These are phyloP conservation scores for Cercospora beticola DNA, from an alignment of 2,329 filamentous ascomycete species.

Conservation along the genomic window DNA sequence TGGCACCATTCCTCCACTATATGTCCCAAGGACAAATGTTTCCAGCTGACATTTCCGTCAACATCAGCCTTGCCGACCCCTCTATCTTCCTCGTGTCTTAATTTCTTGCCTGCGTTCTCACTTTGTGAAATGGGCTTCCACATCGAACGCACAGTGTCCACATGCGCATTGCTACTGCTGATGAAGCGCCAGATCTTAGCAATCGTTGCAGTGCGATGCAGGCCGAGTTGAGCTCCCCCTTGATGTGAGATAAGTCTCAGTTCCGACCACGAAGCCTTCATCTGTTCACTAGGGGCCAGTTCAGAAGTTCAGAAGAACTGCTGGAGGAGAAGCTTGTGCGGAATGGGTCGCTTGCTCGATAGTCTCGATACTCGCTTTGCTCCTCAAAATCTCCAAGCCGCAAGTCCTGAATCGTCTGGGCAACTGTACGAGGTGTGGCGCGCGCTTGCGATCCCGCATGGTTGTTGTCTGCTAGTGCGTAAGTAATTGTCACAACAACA, in stretches of 20 bases:
- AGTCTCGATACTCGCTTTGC: not conserved
- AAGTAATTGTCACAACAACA: not conserved
- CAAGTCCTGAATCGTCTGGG: not conserved
- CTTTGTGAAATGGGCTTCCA: not conserved
- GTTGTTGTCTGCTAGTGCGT: not conserved
- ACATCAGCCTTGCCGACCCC: not conserved
- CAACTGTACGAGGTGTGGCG: not conserved
- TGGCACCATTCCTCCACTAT: not conserved
- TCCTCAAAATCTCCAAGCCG: not conserved
- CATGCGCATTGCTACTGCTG: not conserved
- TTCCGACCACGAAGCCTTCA: not conserved
- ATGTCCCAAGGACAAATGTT: not conserved
- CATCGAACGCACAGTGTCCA: not conserved
- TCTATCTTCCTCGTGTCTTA: not conserved
- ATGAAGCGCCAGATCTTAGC: not conserved
- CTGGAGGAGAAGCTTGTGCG: not conserved
- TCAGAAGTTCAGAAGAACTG: not conserved
- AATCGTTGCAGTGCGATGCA: not conserved
- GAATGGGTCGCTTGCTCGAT: conserved; percentile 5
- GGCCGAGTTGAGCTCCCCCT: not conserved
- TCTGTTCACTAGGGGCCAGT: conserved; percentile 10
- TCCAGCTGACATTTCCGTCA: not conserved
- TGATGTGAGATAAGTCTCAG: not conserved
- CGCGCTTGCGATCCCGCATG: not conserved
- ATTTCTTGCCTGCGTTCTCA: not conserved